Percentiles rank a stretch among this genome's conserved stretches.
Evolutionary conservation across 805 yeast genomes (phyloP).

Genomic region (Metschnikowia gelsemii): DNA sequence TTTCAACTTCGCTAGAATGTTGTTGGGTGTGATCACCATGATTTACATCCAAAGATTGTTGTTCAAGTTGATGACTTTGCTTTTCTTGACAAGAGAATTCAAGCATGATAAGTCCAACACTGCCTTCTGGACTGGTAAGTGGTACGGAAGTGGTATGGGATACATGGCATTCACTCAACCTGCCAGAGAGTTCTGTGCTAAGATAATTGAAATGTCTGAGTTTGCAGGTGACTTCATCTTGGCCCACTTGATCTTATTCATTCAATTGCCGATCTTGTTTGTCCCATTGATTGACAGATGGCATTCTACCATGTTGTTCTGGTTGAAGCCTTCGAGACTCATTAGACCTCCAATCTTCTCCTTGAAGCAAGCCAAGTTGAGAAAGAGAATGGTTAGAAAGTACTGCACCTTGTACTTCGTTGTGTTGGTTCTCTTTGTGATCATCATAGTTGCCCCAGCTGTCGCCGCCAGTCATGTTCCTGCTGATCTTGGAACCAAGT

Average conservation of each 20-base stretch:
- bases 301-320: constrained; percentile 98
- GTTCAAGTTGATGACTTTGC: constrained; percentile 78
- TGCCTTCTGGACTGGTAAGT: constrained; percentile 99
- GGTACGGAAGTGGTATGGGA: constrained; percentile 95
- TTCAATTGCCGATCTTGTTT: constrained; percentile 82
- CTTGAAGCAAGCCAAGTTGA: constrained; percentile 89
- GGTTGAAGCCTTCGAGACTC: constrained; percentile 96
- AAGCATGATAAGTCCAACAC: constrained; percentile 93
- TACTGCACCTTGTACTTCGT: constrained; percentile 79
- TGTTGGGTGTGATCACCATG: constrained; percentile 82
- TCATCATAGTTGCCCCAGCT: constrained; percentile 88
- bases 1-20: constrained; percentile 81
- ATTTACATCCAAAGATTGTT: constrained; percentile 84
- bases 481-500: constrained; percentile 30
- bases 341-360: constrained; percentile 98
- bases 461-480: constrained; percentile 64
- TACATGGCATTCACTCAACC: constrained; percentile 95
- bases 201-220: constrained; percentile 89
- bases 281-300: constrained; percentile 92
- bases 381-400: constrained; percentile 96
- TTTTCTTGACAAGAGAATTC: constrained; percentile 89
- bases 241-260: constrained; percentile 85
- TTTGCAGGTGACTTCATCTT: constrained; percentile 95
- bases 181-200: constrained; percentile 90
- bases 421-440: constrained; percentile 67